Conservation (phyloP, 2,329 filamentous ascomycete genomes). For the Chrysoporthe deuterocubensis region DNA sequence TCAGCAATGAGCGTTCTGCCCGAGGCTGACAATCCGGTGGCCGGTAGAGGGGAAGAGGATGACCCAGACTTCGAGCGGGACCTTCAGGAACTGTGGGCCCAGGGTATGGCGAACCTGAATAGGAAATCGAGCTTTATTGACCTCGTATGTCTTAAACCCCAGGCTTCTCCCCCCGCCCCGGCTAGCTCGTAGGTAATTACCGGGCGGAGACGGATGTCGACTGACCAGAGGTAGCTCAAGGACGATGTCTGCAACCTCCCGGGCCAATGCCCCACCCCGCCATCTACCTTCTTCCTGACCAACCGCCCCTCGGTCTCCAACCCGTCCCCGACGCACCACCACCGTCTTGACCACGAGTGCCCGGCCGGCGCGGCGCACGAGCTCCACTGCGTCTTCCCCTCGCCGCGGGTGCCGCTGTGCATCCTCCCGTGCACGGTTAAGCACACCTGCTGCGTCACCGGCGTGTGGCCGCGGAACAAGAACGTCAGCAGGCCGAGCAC, state of each 20-base stretch:
- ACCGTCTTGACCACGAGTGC: constrained; percentile 21
- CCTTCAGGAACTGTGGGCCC: constrained; percentile 7
- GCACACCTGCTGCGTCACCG: constrained; percentile 22
- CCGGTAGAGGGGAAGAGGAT: constrained; percentile 11
- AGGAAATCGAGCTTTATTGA: neutral
- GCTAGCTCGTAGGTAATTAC: neutral
- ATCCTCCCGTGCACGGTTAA: constrained; percentile 20
- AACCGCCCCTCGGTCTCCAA: constrained; percentile 19
- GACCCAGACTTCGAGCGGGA: constrained; percentile 13
- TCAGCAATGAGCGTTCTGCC: neutral
- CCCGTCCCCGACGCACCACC: constrained; percentile 21
- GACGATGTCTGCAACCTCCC: constrained; percentile 20
- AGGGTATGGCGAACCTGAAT: constrained; percentile 13
- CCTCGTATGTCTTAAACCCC: neutral
- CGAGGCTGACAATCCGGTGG: neutral
- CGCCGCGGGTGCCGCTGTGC: constrained; percentile 11
- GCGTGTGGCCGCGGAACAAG: constrained; percentile 22
- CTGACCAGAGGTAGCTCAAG: neutral
- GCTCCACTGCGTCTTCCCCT: constrained; percentile 25
- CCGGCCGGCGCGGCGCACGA: constrained; percentile 17
- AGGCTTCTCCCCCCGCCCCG: too few relatives aligned
- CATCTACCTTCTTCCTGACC: constrained; percentile 17
- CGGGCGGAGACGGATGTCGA: neutral
- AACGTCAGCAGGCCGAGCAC: constrained; percentile 3
- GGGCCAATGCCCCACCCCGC: constrained; percentile 21